Evolutionary conservation across 805 yeast genomes (phyloP), one percentile per base, ranked within the genome.

Genomic region (Candida namnaoensis): DNA sequence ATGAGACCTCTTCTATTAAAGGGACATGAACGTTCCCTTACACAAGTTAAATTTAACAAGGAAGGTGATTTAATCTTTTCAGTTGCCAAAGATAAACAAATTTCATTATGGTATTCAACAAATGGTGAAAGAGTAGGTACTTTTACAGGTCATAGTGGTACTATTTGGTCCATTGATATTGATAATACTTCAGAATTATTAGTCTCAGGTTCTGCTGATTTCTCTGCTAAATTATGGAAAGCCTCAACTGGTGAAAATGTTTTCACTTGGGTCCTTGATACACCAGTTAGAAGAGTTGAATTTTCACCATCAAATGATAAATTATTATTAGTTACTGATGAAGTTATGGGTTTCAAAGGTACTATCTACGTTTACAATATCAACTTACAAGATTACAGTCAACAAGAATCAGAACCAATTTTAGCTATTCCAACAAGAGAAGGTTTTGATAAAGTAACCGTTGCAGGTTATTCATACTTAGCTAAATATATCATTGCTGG

Each of bases 81-180:
- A 10, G 90, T 87, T 35, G 88, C 96, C 49, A 88, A 93, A 65
- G 99, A 93, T 74, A 74, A 76, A 53, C 78, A 80, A 41, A 95
- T 95, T 2, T 82, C 90, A 38, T 82, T 91, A 47, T 95, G 98
- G 97, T 93, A 76, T 65, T 78, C 97, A 28, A 80, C 84, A 48
- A 91, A 90, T 62, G 99, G 99, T 55, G 99, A 93, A 68, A 79
- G 98, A 64, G 66, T 93, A 44, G 99, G 99, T 39, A 93, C 99
- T 45, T 76, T 87, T 51, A 78, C 66, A 36, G 90, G 90, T 9
- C 98, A 93, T 63, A 73, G 74, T 44, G 99, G 99, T 80, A 85
- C 96, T 41, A 82, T 93, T 55, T 88, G 95, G 93, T 81, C 96
- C 32, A 81, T 93, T 49, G 98, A 90, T 61, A 82, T 88, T 37